Percentiles rank a stretch among this genome's conserved stretches.
These are phyloP conservation scores for Colletotrichum liriopes DNA, from an alignment of 2,329 filamentous ascomycete genomes.

Conservation along the genomic window DNA sequence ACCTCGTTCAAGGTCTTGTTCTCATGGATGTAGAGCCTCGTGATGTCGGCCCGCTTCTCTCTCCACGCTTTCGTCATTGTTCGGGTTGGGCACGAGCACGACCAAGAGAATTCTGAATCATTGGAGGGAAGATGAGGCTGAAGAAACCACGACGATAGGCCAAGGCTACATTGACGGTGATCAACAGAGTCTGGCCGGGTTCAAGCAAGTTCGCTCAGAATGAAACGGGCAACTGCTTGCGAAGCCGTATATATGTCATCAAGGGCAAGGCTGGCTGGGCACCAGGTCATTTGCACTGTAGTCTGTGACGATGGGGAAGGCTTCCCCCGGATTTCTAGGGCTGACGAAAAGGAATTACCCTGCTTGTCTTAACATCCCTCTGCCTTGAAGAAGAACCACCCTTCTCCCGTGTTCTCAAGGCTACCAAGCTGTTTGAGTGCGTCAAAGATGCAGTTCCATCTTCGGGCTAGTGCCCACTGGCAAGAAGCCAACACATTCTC, in stretches of 20 bases:
- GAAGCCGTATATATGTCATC: constrained; percentile 13
- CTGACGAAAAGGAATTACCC: constrained; percentile 4
- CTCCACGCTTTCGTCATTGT: constrained; percentile 64
- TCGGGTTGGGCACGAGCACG: constrained; percentile 27
- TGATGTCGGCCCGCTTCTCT: constrained; percentile 54
- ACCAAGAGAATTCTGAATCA: constrained; percentile 2
- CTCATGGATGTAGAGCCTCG: constrained; percentile 58
- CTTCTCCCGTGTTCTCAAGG: background rate
- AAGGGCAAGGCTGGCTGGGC: constrained; percentile 4
- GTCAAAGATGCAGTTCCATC: constrained; percentile 12
- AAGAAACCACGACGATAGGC: background rate
- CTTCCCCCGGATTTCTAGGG: background rate
- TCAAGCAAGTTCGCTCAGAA: background rate
- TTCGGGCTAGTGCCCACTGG: background rate
- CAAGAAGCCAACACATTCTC: background rate
- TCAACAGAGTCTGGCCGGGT: background rate
- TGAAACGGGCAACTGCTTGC: background rate
- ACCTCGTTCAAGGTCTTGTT: constrained; percentile 59
- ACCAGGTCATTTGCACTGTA: background rate
- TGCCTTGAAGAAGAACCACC: constrained; percentile 8
- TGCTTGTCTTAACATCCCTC: background rate
- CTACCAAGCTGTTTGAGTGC: background rate
- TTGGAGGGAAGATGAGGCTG: constrained; percentile 9
- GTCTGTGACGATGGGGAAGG: background rate
- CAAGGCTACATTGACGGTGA: constrained; percentile 5